Base-by-base conservation (phyloP, 305 asterid genomes). In the Striga hermonthica region DNA sequence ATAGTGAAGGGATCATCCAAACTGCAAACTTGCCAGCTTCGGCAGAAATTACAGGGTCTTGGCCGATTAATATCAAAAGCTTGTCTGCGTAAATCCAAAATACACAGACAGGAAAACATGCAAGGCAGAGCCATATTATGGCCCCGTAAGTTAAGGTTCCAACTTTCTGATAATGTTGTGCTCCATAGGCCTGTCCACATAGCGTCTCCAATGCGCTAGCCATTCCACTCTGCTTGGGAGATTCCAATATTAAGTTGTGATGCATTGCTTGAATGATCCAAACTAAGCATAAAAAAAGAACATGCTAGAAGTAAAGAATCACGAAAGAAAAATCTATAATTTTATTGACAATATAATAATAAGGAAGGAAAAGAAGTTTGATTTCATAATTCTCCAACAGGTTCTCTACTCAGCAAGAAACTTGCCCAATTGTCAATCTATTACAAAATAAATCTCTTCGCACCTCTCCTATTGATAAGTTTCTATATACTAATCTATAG, bases 121-220 rank as follows among this genome's bases (percentile, higher is more conserved):
- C 74, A 1, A 82, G 41, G 41, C 50, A 53, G 16, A 79, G 75
- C 74, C 82, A 79, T 47, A 82, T 57, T n/a, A 73, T 74, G 41
- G 84, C 69, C 22, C 79, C 78, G 52, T 74, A 79, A 40, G 82
- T 74, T n/a, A 65, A 66, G 22, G 67, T 69, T n/a, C 77, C 76
- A 1, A 80, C 66, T 47, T 64, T 80, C 6, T 45, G 40, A 38
- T 69, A 69, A 6, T 64, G 69, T 49, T 31, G 47, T 22, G 82
- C 85, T 63, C 85, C 82, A 45, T 77, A 77, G 55, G 85, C 85
- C 68, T 77, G 82, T 48, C 85, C 85, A 55, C 82, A 80, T 4
- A 80, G 79, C 28, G 85, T 80, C 76, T 77, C 85, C 66, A 80
- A 62, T 11, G 79, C 82, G 59, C 77, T n/a, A 37, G 80, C 73